A percentile compares a stretch with the other conserved stretches of the same genome.
Conservation (phyloP, 139 green algal species). For the Volvox reticuliferus region DNA sequence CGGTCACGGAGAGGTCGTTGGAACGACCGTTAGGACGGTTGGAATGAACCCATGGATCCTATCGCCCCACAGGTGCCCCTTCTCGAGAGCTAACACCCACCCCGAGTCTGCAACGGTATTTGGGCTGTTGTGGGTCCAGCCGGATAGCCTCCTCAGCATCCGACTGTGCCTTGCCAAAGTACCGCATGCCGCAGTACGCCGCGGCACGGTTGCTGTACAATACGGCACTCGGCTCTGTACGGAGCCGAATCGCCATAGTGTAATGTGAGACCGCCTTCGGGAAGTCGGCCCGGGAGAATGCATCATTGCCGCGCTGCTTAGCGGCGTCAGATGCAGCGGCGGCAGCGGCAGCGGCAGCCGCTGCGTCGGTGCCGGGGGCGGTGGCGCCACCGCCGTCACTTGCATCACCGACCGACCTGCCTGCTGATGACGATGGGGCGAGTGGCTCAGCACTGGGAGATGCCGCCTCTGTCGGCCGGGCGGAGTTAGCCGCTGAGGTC, state of each 20-base stretch:
- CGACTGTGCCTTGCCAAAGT: constrained; percentile 60
- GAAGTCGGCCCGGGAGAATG: constrained; percentile 58
- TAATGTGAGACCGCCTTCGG: constrained; percentile 67
- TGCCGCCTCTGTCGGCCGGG: neutral
- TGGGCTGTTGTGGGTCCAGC: constrained; percentile 54
- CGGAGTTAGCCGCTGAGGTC: neutral
- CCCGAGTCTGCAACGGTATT: constrained; percentile 58
- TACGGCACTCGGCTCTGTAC: constrained; percentile 47
- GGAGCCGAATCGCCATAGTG: constrained; percentile 48
- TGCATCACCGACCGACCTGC: neutral
- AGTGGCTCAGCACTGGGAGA: no score
- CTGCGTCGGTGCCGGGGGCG: neutral
- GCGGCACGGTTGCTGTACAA: constrained; percentile 70
- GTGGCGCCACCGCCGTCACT: neutral
- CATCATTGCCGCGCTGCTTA: constrained; percentile 64
- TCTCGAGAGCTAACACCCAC: neutral
- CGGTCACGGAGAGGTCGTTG: no score
- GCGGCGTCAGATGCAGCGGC: constrained; percentile 42
- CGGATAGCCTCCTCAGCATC: constrained; percentile 46
- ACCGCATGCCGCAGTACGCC: constrained; percentile 48
- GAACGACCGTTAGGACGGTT: no score
- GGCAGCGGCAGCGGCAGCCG: neutral
- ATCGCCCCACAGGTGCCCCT: no score
- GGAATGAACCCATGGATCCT: no score
- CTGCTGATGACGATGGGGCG: no score